Evolutionary conservation across 164 flowering plant genomes (phyloP).

Genomic region (Umbilicus rupestris): DNA sequence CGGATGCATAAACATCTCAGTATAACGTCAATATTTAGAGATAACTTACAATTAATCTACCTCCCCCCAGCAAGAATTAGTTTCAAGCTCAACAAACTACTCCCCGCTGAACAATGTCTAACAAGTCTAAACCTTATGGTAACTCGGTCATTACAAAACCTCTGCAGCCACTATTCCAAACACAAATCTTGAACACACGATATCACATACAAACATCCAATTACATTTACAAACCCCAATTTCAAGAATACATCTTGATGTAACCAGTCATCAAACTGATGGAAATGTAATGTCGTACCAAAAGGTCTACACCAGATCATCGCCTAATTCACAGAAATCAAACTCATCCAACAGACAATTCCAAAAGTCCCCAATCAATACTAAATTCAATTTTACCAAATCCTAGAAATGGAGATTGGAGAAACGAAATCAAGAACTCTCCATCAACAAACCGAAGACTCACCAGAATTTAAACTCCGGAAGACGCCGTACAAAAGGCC

Average conservation of each 20-base stretch:
- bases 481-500: constrained; percentile 7
- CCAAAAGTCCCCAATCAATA: not conserved
- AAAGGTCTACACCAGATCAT: not conserved
- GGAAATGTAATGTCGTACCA: not conserved
- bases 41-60: too few relatives aligned
- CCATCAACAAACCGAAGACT: not conserved
- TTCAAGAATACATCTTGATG: not conserved
- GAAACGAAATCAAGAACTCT: not conserved
- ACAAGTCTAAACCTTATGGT: too few relatives aligned
- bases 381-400: not conserved
- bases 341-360: not conserved
- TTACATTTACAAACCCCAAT: not conserved
- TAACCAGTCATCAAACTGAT: not conserved
- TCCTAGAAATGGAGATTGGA: not conserved
- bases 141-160: too few relatives aligned
- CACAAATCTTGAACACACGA: too few relatives aligned
- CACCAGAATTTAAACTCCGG: constrained; percentile 12
- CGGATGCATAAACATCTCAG: too few relatives aligned
- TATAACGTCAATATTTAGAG: too few relatives aligned
- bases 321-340: not conserved
- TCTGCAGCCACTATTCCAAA: too few relatives aligned
- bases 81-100: too few relatives aligned
- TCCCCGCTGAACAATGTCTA: too few relatives aligned
- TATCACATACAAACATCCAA: too few relatives aligned
- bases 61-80: too few relatives aligned